Evolutionary conservation across 2,329 filamentous ascomycete species (phyloP), one percentile per base, ranked within the genome.

Genomic region (Lasiodiplodia gonubiensis): DNA sequence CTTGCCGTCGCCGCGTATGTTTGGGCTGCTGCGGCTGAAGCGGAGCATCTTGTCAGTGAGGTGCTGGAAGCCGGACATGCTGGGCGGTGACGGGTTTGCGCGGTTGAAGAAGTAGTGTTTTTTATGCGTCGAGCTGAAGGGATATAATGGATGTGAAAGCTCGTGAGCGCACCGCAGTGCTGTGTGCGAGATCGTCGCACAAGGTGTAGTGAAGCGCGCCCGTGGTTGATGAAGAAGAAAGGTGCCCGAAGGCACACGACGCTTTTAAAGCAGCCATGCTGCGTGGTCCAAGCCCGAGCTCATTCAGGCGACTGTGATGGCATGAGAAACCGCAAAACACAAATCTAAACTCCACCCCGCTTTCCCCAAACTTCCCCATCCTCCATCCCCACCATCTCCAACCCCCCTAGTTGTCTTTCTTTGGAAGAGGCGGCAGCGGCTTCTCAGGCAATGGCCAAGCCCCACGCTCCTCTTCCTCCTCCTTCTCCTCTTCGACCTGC

Each of bases 21-120:
- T n/a, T 25, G 23, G 23, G 21, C 23, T 12, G 25, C 11, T 11
- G 51, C 8, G 14, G 51, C 51, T 10, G 14, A 12, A 12, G 25
- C 14, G 51, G 48, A 18, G 48, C 16, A 53, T 12, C 27, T 53
- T 53, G n/a, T 55, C 53, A 33, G 35, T 18, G n/a, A 55, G 8
- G 54, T 16, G 14, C 27, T 57, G 53, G 53, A 55, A 55, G 53
- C 53, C 53, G 30, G 53, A 37, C 53, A 55, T 55, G 53, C 1
- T 39, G 30, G 14, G 52, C 5, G 23, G 6, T 11, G 23, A 25
- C 21, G 8, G 4, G 27, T 16, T 16, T 4, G 27, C 10, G 30
- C 12, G 27, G 52, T 11, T 54, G 30, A 35, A 2, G 52, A 12
- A 4, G 14, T 21, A 30, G 25, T 8, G 52, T 35, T 33, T 30